Base-by-base conservation (phyloP, 1,139 yeast genomes). In the Hanseniaspora sp. region DNA sequence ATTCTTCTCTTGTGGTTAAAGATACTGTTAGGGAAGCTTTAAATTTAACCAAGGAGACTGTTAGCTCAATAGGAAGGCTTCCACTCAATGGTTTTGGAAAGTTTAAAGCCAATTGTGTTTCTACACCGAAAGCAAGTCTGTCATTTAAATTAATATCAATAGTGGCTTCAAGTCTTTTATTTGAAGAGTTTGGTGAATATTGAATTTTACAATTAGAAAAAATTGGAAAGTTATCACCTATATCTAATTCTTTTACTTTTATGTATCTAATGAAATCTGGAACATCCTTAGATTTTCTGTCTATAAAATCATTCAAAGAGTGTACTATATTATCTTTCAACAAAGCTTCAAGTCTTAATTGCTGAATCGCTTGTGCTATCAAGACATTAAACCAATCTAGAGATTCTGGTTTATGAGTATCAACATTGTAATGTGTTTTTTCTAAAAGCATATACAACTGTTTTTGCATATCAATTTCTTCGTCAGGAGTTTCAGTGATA, bases 311-410 rank as follows among this genome's bases (percentile, higher is more conserved):
- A 62, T 83, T 82, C 55, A 92, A 71, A 1, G 90, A 82, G 59
- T 84, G 83, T 57, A 88, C 79, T 35, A 94, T 83, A 64, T 88
- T 88, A 67, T 92, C 95, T 46, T 88, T 80, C 53, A 78, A 74
- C 57, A 86, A 70, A 0, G 97, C 97, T 65, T 92, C 97, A 23
- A 82, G 77, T 57, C 99, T 75, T 57, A 88, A 76, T 61, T 90
- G 95, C 28, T 87, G 79, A 29, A 92, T 82, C 5, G 90, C 83
- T 65, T 94, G 97, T 0, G 96, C 98, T 28, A 92, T 77, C 48
- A 92, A 72, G 1, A 92, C 97, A 62, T 92, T 92, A 66, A 92
- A 87, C 98, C 99, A 92, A 67, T 92, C 98, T 55, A 92, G 71
- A 0, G 96, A 83, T 70, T 92, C 99, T 0, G 96, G 78, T 2